These are phyloP conservation scores for Candida suzukii DNA, from an alignment of 805 yeast species.

Conservation along the genomic window DNA sequence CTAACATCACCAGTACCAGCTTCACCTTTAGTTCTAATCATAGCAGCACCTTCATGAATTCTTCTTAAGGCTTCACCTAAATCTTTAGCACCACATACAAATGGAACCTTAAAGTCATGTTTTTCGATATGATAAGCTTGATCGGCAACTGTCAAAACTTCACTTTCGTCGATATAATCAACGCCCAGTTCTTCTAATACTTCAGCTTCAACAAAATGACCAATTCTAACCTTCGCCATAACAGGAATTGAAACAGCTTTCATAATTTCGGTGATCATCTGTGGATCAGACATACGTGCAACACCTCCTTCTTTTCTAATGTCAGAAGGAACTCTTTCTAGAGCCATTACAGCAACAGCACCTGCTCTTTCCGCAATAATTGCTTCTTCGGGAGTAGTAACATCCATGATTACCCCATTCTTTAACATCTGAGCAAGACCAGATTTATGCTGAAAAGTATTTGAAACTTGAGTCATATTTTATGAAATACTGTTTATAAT, in stretches of 20 bases:
- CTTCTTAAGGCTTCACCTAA: conserved; percentile 79
- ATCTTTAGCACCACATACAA: conserved; percentile 79
- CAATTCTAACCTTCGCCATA: conserved; percentile 83
- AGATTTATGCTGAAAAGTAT: conserved; percentile 48
- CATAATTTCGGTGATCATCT: conserved; percentile 71
- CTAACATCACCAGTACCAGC: conserved; percentile 87
- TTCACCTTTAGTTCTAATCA: conserved; percentile 84
- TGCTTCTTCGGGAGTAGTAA: conserved; percentile 76
- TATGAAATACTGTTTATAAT: not conserved
- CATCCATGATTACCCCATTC: conserved; percentile 72
- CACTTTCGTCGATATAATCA: conserved; percentile 80
- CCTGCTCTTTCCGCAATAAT: conserved; percentile 75
- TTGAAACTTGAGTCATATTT: conserved; percentile 1
- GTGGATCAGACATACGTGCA: conserved; percentile 81
- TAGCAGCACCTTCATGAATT: conserved; percentile 77
- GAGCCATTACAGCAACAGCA: conserved; percentile 86
- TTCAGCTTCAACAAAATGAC: conserved; percentile 79
- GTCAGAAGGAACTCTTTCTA: conserved; percentile 80
- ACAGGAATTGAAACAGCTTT: conserved; percentile 64
- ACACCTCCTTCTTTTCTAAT: conserved; percentile 78
- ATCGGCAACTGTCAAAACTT: conserved; percentile 80
- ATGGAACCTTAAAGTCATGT: conserved; percentile 57
- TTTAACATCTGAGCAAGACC: conserved; percentile 85
- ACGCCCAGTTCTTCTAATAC: conserved; percentile 62
- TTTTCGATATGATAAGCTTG: conserved; percentile 58